Percentiles rank a stretch among this genome's conserved stretches.
These are phyloP conservation scores for Lentinula lateritia DNA, from an alignment of 768 basidiomycete species.

Conservation along the genomic window DNA sequence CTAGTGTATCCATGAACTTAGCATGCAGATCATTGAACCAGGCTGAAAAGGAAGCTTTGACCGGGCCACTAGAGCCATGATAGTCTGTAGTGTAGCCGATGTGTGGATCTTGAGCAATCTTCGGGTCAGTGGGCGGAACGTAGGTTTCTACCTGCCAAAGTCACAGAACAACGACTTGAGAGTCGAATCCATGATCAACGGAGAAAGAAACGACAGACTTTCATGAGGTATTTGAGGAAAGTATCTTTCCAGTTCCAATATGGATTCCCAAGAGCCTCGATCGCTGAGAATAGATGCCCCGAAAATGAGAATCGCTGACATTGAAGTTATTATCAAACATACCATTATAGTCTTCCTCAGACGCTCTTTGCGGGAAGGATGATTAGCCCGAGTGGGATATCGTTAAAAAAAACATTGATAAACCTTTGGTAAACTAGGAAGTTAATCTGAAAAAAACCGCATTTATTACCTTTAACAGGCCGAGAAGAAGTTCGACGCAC, in stretches of 20 bases:
- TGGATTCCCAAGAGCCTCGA: not conserved
- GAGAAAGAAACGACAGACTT: not conserved
- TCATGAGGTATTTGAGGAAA: not conserved
- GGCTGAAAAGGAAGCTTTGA: not conserved
- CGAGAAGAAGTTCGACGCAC: not conserved
- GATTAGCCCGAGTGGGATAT: not conserved
- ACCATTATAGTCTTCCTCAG: not conserved
- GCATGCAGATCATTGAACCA: not conserved
- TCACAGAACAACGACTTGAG: not conserved
- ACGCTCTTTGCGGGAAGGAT: not conserved
- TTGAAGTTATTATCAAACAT: not conserved
- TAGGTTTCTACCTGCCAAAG: not conserved
- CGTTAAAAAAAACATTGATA: not conserved
- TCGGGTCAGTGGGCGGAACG: not conserved
- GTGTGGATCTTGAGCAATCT: not conserved
- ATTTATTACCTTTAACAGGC: not conserved
- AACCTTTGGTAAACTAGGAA: not conserved
- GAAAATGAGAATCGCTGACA: not conserved
- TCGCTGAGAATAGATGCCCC: not conserved
- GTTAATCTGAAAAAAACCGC: not conserved
- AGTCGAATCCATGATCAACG: not conserved
- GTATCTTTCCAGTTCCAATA: not conserved
- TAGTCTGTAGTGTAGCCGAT: not conserved
- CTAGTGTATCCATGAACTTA: not conserved
- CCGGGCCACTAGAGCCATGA: not conserved